phyloP scores from a whole-genome alignment of 139 green algal species.

The Spirogloea muscicola region DNA sequence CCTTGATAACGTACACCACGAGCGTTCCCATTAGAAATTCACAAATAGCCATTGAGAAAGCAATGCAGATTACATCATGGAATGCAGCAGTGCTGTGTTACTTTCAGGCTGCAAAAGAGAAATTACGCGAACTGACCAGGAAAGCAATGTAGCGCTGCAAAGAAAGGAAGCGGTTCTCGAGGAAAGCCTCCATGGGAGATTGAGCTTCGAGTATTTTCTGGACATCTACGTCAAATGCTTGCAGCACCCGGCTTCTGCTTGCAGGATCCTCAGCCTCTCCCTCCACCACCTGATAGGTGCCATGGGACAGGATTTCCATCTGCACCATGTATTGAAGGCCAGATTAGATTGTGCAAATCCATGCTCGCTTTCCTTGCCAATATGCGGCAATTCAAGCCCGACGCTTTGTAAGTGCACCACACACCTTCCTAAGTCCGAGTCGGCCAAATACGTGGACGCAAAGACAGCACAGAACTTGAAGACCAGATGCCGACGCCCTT shows the following conservation, averaged over 20 bases:
- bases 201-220: constrained; percentile 8
- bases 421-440: no score
- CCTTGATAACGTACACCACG: neutral
- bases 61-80: neutral
- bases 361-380: no score
- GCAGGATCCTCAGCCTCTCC: constrained; percentile 14
- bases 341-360: no score
- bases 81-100: neutral
- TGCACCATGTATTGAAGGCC: no score
- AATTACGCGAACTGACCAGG: neutral
- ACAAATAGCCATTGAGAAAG: neutral
- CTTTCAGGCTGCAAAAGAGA: neutral
- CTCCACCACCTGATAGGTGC: constrained; percentile 5
- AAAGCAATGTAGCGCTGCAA: constrained; percentile 32
- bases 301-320: constrained; percentile 25
- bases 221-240: constrained; percentile 25
- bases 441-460: no score
- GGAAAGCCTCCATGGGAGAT: constrained; percentile 22
- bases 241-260: constrained; percentile 4
- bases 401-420: no score
- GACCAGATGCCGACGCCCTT: no score
- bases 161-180: constrained; percentile 35
- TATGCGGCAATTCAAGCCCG: no score
- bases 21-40: neutral
- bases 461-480: no score